Evolutionary conservation across 768 basidiomycete species (phyloP), one percentile per base, ranked within the genome.

Genomic region (Agaricus blazei): DNA sequence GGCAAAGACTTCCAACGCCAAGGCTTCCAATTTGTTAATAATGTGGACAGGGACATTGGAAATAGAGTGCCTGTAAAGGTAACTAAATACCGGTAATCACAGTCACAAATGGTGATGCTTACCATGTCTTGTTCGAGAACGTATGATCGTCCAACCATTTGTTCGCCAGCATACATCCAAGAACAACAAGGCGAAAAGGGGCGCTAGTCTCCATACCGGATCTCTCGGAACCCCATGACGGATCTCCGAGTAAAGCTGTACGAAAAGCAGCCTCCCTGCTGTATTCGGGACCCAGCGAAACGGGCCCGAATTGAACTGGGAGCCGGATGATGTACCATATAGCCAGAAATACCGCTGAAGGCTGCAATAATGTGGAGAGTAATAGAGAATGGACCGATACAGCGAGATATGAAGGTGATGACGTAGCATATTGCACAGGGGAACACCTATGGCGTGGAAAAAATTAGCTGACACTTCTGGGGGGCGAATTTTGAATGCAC

Each of bases 121-220:
- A 90, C 90, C 90, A 92, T 52, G 90, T 92, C 73, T 90, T 91
- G 71, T 91, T 91, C 40, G 88, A 90, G 69, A 91, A 92, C 0
- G 90, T 91, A 63, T 92, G 90, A 62, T 92, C 90, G 60, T 91
- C 89, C 60, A 92, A 65, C 90, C 90, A 91, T 70, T 92, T 92
- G 68, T 91, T 91, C 19, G 89, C 88, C 34, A 92, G 72, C 88
- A 92, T 90, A 59, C 84, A 90, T 19, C 90, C 90, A 24, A 92
- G 75, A 24, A 92, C 79, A 56, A 91, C 75, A 42, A 92, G 75
- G 51, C 87, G 82, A 68, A 90, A 91, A 9, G 86, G 82, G 1
- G 83, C 84, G 57, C 75, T 78, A 5, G 75, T 73, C 64, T 88
- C 87, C 48, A 73, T 68, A 3, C 72, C 69, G 45, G 82, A 80